A percentile compares a stretch with the other conserved stretches of the same genome.
Evolutionary conservation across 2,329 filamentous ascomycete species (phyloP).

Genomic region (Penicillium brasilianum): DNA sequence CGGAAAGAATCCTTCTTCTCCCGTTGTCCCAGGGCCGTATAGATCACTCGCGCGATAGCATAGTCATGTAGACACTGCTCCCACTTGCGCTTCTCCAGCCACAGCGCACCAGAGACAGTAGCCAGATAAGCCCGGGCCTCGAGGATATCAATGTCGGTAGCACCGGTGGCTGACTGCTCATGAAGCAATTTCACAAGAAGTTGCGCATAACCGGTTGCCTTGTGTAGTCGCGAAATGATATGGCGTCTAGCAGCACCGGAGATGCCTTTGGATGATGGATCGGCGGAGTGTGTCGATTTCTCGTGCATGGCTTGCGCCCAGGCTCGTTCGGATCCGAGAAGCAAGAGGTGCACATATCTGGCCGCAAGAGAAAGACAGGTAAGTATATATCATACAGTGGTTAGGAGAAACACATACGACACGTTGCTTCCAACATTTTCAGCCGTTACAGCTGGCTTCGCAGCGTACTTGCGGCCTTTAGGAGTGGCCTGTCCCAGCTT

Average conservation of each 20-base stretch:
- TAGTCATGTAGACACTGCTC: slow-evolving; percentile 75
- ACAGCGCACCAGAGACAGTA: slow-evolving; percentile 74
- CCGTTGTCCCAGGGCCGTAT: slow-evolving; percentile 70
- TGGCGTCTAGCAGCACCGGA: slow-evolving; percentile 81
- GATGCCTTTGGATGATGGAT: slow-evolving; percentile 73
- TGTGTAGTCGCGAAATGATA: slow-evolving; percentile 83
- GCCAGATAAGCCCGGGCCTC: slow-evolving; percentile 85
- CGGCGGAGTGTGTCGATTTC: slow-evolving; percentile 79
- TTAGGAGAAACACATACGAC: slow-evolving; percentile 63
- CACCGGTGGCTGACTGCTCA: slow-evolving; percentile 66
- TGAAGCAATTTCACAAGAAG: slow-evolving; percentile 70
- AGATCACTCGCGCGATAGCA: slow-evolving; percentile 78
- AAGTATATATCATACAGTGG: slow-evolving; percentile 15
- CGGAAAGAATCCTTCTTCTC: slow-evolving; percentile 79
- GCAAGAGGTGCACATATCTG: slow-evolving; percentile 77
- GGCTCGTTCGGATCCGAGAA: slow-evolving; percentile 85
- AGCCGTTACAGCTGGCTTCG: slow-evolving; percentile 71
- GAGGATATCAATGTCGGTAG: slow-evolving; percentile 72
- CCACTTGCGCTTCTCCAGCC: slow-evolving; percentile 91
- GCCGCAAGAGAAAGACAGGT: slow-evolving; percentile 8
- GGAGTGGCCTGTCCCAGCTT: slow-evolving; percentile 82
- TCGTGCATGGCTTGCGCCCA: slow-evolving; percentile 97
- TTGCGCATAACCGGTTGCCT: slow-evolving; percentile 74
- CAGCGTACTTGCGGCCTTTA: slow-evolving; percentile 83
- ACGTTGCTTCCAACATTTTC: slow-evolving; percentile 75